These are phyloP conservation scores for Solanum habrochaites DNA, from an alignment of 257 asterid genomes.

Conservation along the genomic window DNA sequence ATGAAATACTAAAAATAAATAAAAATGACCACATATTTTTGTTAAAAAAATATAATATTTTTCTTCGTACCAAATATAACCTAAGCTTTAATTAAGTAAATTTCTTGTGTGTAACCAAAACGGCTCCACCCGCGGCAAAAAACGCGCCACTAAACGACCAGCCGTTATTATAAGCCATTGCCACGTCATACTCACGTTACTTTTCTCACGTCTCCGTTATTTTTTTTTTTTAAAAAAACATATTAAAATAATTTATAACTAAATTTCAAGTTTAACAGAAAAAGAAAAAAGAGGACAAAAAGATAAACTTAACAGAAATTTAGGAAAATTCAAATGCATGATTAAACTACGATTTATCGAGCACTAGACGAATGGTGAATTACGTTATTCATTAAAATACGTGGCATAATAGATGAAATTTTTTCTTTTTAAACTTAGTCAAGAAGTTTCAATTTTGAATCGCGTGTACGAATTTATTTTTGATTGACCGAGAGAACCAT, in stretches of 20 bases:
- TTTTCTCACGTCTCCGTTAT: conserved; percentile 22
- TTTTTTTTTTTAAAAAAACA: too few relatives aligned
- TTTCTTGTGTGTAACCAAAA: not conserved
- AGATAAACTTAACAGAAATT: not conserved
- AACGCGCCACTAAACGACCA: conserved; percentile 33
- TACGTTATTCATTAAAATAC: not conserved
- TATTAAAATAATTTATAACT: not conserved
- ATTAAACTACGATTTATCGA: not conserved
- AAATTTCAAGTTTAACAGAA: not conserved
- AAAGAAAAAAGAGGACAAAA: not conserved
- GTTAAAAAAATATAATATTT: too few relatives aligned
- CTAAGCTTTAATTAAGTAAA: not conserved
- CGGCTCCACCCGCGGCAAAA: conserved; percentile 1
- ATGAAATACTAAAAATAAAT: too few relatives aligned
- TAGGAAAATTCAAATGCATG: not conserved
- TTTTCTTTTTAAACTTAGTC: not conserved
- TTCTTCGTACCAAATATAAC: not conserved
- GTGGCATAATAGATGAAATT: rapidly evolving
- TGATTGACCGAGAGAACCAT: rapidly evolving
- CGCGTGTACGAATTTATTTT: rapidly evolving
- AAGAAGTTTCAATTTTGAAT: not conserved
- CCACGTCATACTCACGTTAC: conserved; percentile 40
- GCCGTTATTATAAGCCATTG: conserved; percentile 20
- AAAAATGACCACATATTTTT: too few relatives aligned
- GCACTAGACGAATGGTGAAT: not conserved